phyloP scores from a whole-genome alignment of 768 basidiomycete genomes.

The Lactarius akahatsu region DNA sequence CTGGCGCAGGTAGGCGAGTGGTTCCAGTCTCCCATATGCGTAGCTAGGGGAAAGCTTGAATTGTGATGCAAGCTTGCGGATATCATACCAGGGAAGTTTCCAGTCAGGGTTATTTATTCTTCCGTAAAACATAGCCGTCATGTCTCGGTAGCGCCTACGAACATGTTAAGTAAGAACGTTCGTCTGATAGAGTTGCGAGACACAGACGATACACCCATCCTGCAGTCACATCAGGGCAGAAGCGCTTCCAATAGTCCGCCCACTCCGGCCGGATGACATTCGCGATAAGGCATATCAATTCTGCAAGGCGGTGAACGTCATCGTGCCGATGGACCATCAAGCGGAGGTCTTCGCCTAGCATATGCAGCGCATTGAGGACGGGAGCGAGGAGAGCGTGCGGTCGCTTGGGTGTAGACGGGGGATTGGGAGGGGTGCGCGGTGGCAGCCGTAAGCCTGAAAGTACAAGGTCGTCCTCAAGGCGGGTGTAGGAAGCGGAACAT shows the following conservation, averaged over 20 bases:
- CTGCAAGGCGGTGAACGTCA: constrained; percentile 55
- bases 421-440: constrained; percentile 9
- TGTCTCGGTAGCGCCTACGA: constrained; percentile 51
- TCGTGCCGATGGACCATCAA: constrained; percentile 56
- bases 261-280: constrained; percentile 73
- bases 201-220: constrained; percentile 47
- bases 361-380: constrained; percentile 73
- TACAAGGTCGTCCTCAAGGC: constrained; percentile 61
- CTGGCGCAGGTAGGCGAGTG: constrained; percentile 52
- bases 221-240: constrained; percentile 62
- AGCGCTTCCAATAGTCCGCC: constrained; percentile 90
- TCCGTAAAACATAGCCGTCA: constrained; percentile 62
- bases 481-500: constrained; percentile 42
- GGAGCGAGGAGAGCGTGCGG: constrained; percentile 53
- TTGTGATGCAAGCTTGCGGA: constrained; percentile 44
- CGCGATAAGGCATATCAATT: constrained; percentile 63
- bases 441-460: constrained; percentile 47
- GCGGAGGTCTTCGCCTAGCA: constrained; percentile 69
- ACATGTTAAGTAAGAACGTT: constrained; percentile 17
- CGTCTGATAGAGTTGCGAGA: constrained; percentile 3
- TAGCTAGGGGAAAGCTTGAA: constrained; percentile 53
- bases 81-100: constrained; percentile 49
- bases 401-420: constrained; percentile 19
- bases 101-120: constrained; percentile 63
- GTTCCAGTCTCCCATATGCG: constrained; percentile 62